phyloP scores from a whole-genome alignment of 495 filamentous ascomycete species.

The Amphirosellinia nigrospora region DNA sequence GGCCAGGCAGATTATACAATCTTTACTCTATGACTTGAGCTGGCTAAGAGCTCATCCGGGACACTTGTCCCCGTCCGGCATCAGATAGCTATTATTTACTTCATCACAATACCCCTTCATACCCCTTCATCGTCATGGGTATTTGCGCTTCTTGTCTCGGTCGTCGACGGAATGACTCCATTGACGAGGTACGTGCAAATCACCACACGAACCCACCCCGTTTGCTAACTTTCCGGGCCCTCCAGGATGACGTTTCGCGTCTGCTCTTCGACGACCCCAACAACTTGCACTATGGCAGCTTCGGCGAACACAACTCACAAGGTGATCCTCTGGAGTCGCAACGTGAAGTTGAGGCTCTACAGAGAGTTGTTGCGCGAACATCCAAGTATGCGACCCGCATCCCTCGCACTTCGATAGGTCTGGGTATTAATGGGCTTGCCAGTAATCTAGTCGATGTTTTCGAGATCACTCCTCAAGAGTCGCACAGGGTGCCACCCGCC shows the following conservation, averaged over 20 bases:
- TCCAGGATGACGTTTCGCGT: constrained; percentile 58
- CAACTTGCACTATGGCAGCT: constrained; percentile 58
- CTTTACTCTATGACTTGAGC: constrained; percentile 38
- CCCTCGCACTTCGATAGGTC: not conserved
- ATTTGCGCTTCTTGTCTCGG: constrained; percentile 56
- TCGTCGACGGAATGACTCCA: constrained; percentile 45
- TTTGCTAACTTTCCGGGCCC: not conserved
- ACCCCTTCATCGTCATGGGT: constrained; percentile 43
- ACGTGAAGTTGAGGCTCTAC: constrained; percentile 63
- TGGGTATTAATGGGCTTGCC: constrained; percentile 37
- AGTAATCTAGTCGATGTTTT: constrained; percentile 66
- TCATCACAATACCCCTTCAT: constrained; percentile 16
- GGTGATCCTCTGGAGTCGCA: constrained; percentile 63
- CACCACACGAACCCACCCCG: not conserved
- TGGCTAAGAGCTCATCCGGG: constrained; percentile 27
- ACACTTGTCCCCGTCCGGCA: constrained; percentile 33
- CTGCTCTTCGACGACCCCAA: constrained; percentile 62
- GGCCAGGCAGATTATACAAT: constrained; percentile 44
- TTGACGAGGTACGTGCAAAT: constrained; percentile 46
- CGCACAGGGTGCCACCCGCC: constrained; percentile 39
- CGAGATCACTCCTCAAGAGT: constrained; percentile 59
- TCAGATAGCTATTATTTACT: constrained; percentile 12
- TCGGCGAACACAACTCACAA: constrained; percentile 56
- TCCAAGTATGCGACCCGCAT: constrained; percentile 53
- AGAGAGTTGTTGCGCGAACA: constrained; percentile 60